Evolutionary conservation across 768 basidiomycete species (phyloP), one percentile per base, ranked within the genome.

Genomic region (Tricholoma flavovirens): DNA sequence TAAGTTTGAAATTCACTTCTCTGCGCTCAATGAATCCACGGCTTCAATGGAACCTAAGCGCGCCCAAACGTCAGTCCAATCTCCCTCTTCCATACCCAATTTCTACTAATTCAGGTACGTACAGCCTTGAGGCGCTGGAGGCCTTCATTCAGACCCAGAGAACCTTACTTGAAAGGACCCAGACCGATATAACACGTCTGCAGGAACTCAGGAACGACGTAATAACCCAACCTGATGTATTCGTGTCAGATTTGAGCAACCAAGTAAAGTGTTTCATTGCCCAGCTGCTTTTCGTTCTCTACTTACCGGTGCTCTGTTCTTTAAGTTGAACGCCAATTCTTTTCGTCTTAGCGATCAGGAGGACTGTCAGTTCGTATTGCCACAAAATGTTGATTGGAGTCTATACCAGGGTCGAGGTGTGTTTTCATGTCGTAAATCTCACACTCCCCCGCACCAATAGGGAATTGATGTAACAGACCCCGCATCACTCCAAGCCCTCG

Each of bases 81-180:
- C 38, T 49, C n/a, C 30, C 10, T n/a, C 38, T n/a, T 11, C 50
- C 24, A 21, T 24, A 19, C 24, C 19, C 35, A 32, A 35, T 49
- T 33, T 49, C 55, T 30, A 53, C 8, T 24, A 46, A n/a, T 55
- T 24, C 10, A 26, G 59, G 52, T 36, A 15, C 14, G 3, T 56
- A 33, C 53, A 86, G 83, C 63, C 69, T 83, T 62, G 77, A 86
- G 68, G 85, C 84, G 74, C 84, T 90, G 62, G 78, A 82, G 62
- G 71, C 71, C 49, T 90, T 84, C 69, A 78, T 90, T 59, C 74
- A 79, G 54, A 72, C 79, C 40, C 88, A 90, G 70, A 80, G 71
- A 66, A 66, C 73, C 17, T 61, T 88, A 32, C 79, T 90, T 38
- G 75, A 77, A 49, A 78, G 79, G 30, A 85, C 86, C 26, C 78